Percentiles rank a stretch among this genome's conserved stretches.
Evolutionary conservation across 805 yeast species (phyloP).

Genomic region (Phaffomyces antillensis): DNA sequence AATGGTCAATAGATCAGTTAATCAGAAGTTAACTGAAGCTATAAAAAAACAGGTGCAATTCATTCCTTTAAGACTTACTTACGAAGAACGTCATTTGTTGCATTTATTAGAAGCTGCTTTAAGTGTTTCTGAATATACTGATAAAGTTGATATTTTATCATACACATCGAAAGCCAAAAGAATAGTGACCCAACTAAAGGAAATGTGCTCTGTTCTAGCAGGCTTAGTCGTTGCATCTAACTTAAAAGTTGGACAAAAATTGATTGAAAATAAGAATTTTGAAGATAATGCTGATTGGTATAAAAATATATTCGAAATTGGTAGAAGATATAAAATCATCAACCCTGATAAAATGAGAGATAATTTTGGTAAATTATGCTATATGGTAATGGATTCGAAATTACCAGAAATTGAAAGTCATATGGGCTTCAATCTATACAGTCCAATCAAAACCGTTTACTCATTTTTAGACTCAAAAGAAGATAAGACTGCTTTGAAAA

Average conservation of each 20-base stretch:
- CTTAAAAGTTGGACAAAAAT: conserved; percentile 58
- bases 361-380: conserved; percentile 71
- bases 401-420: conserved; percentile 61
- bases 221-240: conserved; percentile 76
- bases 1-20: neutral
- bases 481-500: conserved; percentile 27
- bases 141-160: conserved; percentile 63
- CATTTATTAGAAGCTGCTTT: conserved; percentile 68
- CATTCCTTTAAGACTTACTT: conserved; percentile 63
- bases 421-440: conserved; percentile 70
- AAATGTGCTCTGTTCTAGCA: conserved; percentile 71
- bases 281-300: conserved; percentile 69
- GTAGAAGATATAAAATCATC: conserved; percentile 76
- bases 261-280: conserved; percentile 61
- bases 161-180: conserved; percentile 63
- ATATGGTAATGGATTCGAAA: conserved; percentile 81
- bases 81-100: conserved; percentile 62
- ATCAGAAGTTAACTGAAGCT: conserved; percentile 10
- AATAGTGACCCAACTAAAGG: conserved; percentile 64
- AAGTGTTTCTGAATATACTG: conserved; percentile 74
- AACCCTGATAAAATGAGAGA: conserved; percentile 78
- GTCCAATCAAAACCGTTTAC: conserved; percentile 61
- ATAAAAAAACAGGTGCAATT: conserved; percentile 41
- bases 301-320: conserved; percentile 64
- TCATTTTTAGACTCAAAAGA: conserved; percentile 37